phyloP scores from a whole-genome alignment of 352 stramenopile genomes.

The Globisporangium paroecandrum region DNA sequence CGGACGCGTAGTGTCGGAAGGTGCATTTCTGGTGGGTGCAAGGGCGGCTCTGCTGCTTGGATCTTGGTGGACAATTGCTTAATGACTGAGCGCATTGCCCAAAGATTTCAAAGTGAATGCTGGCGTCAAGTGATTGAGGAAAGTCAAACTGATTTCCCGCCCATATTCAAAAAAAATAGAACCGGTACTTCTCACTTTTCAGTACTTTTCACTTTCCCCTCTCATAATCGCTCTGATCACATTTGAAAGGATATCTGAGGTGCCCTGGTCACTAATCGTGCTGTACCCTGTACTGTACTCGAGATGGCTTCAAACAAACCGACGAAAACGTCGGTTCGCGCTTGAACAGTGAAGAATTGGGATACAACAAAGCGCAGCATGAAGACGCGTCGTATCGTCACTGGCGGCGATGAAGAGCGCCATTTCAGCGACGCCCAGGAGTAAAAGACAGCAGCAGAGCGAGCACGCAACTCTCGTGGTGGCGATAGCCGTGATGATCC shows the following conservation, averaged over 20 bases:
- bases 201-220: neutral
- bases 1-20: neutral
- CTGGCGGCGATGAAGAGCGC: neutral
- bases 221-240: neutral
- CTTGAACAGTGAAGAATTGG: neutral
- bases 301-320: neutral
- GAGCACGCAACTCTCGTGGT: neutral
- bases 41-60: too few relatives aligned
- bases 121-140: too few relatives aligned
- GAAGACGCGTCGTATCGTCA: neutral
- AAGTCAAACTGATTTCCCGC: neutral
- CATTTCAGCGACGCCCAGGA: neutral
- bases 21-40: too few relatives aligned
- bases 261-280: neutral
- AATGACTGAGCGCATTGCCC: too few relatives aligned
- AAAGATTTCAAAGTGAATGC: too few relatives aligned
- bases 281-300: neutral
- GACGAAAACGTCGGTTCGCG: neutral
- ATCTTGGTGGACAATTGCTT: too few relatives aligned
- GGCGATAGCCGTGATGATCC: neutral
- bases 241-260: slow-evolving; percentile 1
- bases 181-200: neutral
- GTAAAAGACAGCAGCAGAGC: neutral
- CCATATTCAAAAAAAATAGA: neutral
- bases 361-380: neutral